Base-by-base conservation (phyloP, 139 green algal genomes). In the Tetraselmis chui region DNA sequence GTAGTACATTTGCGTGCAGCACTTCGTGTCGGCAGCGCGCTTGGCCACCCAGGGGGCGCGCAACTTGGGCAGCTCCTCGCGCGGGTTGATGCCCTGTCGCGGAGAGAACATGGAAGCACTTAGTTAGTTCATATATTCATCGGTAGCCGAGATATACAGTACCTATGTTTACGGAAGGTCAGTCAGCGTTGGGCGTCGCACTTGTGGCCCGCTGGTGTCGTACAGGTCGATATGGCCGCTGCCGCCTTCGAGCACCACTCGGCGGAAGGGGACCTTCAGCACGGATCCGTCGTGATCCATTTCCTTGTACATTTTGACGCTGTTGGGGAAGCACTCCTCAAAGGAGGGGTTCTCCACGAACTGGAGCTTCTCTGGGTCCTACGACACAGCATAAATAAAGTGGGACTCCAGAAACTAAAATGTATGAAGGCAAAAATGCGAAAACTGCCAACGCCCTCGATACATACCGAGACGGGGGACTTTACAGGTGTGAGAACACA, bases 131-230 rank as follows among this genome's bases (percentile, higher is more conserved):
- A n/a, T n/a, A n/a, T n/a, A n/a, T n/a, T n/a, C n/a, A n/a, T n/a
- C n/a, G n/a, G n/a, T n/a, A n/a, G n/a, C n/a, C n/a, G n/a, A n/a
- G n/a, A n/a, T n/a, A n/a, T n/a, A n/a, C n/a, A n/a, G n/a, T n/a
- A n/a, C n/a, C n/a, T n/a, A n/a, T n/a, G n/a, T n/a, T n/a, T n/a
- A n/a, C n/a, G n/a, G n/a, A n/a, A n/a, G n/a, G n/a, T n/a, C 30
- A 28, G 2, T 79, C 28, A 23, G 32, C 11, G 28, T 26, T 58
- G 78, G 75, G 30, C 84, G 75, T 22, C 85, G 18, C 28, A 94
- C 94, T 89, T 97, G 91, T 23, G 94, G 93, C 22, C 95, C 95
- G 59, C 84, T 94, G 59, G 95, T 98, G 86, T 98, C 95, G 79
- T 98, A 97, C 0, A 96, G 30, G 79, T 98, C 95, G 59, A 98